Base-by-base conservation (phyloP, 2,329 filamentous ascomycete species). In the Fusarium pininemorale region DNA sequence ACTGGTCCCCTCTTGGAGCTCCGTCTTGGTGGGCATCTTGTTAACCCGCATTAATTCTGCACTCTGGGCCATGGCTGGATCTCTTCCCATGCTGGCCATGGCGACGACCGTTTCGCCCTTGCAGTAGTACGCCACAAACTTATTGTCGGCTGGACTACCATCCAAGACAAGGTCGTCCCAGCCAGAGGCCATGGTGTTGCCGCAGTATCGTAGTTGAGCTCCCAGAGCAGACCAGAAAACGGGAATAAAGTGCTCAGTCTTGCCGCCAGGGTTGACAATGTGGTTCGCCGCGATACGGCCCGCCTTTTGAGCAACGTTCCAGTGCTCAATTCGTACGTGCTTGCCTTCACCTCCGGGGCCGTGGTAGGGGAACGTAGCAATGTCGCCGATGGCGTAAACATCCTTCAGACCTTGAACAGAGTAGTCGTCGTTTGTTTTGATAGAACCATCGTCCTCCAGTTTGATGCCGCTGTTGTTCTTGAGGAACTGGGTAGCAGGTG, bases 201-300 rank as follows among this genome's bases (percentile, higher is more conserved):
- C 96, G 80, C 95, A 98, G 86, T 99, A 99, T 51, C 96, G 90
- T 78, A 99, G 83, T 84, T 99, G 96, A 11, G 91, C 89, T 10
- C 95, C 94, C 10, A 99, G 85, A 1, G 96, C 96, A 3, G 94
- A 98, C 96, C 96, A 99, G 86, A 99, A 99, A 57, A 99, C 90
- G 2, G 96, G 96, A 66, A 96, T 96, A 83, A 98, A 98, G 6
- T 90, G 86, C 77, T 93, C 91, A 2, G 91, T 86, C 71, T 87
- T 87, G 51, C 87, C 81, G 13, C 87, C 83, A 0, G 92, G 89
- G 77, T 92, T 87, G 75, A 91, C 88, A 79, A 99, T 98, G 77
- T 93, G 90, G 59, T 87, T 87, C 4, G 95, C 96, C 3, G 93
- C 96, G 30, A 89, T 88, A 48, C 96, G 93, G 6, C 96, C 96